Evolutionary conservation across 805 yeast species (phyloP), one percentile per base, ranked within the genome.

Genomic region (Priceomyces medius): DNA sequence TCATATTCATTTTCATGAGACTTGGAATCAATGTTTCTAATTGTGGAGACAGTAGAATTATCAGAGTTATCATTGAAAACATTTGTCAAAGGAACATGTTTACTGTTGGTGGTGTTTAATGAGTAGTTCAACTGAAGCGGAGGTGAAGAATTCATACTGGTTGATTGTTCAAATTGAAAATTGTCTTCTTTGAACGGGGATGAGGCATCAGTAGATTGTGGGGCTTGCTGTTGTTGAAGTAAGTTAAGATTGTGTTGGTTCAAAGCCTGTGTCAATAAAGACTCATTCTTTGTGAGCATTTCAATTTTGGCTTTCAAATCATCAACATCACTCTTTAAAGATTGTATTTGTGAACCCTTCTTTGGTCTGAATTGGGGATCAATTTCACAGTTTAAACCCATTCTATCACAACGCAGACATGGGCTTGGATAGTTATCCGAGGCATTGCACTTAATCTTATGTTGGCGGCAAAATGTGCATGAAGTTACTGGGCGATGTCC

Each of bases 401-500:
- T 84, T 55, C 85, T 74, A 40, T 80, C 83, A 64, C 97, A 90
- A 45, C 96, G 64, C 13, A 84, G 76, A 60, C 97, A 90, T 0
- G 96, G 85, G 5, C 71, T 68, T 0, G 97, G 97, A 50, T 77
- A 85, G 47, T 83, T 79, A 17, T 85, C 90, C 2, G 88, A 77
- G 1, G 97, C 97, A 58, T 90, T 88, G 64, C 97, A 90, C 58
- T 85, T 85, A 60, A 90, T 88, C 63, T 90, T 90, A 61, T 89
- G 97, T 58, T 90, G 97, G 38, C 97, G 79, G 58, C 97, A 90
- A 59, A 88, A 93, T 0, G 96, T 87, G 58, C 97, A 90, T 3
- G 96, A 85, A 0, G 96, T 88, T 1, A 89, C 95, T 0, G 96
- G 96, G 42, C 97, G 67, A 54, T 86, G 91, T 13, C 71, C 71